Evolutionary conservation across 257 asterid species (phyloP), one percentile per base, ranked within the genome.

Genomic region (Solanum bulbocastanum): DNA sequence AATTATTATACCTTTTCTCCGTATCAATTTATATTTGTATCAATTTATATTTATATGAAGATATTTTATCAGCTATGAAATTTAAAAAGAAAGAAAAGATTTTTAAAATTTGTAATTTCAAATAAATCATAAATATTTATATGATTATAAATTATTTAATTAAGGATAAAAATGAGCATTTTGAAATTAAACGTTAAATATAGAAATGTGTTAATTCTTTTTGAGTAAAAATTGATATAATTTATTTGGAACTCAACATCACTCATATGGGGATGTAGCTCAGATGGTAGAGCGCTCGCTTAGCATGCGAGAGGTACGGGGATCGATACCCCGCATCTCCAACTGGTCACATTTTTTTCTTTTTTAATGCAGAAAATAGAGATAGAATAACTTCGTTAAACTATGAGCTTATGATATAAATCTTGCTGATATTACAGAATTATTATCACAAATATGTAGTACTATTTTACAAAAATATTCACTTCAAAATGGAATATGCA

Each of bases 241-340:
- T 0, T 5, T 52, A 16, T 5, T 14, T 52, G 62, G 10, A 16
- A 16, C 62, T 6, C 2, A 0, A 1, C 4, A 4, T 22, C 2
- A 9, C 42, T 9, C 10, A 22, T 0, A 22, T 74, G 95, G 93
- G 94, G 94, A 90, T 93, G 95, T 93, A 93, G 95, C 93, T 93
- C 94, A 91, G 92, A 93, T 91, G 95, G 94, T 91, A 93, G 93
- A 93, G 93, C 90, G 90, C 92, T 90, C 91, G 92, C 92, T 90
- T 89, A 86, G 92, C 91, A 88, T 91, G 93, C 91, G 93, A 92
- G 90, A 90, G 91, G 91, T 87, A 87, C 89, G 92, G 93, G 92
- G 91, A 89, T 91, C 92, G 92, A 90, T 89, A 89, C 91, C 91
- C 92, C 93, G 92, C 91, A 89, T 92, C 92, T 92, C 94, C 94